These are phyloP conservation scores for Wakefieldia striispora DNA, from an alignment of 768 basidiomycete genomes.

Conservation along the genomic window DNA sequence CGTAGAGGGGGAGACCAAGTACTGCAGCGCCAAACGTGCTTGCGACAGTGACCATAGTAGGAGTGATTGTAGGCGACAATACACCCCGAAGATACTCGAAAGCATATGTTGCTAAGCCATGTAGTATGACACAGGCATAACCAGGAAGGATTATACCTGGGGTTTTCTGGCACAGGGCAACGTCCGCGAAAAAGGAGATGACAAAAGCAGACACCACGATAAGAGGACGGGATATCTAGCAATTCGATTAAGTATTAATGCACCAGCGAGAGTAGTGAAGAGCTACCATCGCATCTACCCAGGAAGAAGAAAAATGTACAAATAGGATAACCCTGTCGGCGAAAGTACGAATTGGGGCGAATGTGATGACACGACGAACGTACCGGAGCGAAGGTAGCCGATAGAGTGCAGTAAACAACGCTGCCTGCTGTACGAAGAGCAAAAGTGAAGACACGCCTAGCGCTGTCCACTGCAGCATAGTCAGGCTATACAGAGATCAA, in stretches of 20 bases:
- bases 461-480: constrained; percentile 58
- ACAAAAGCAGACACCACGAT: constrained; percentile 47
- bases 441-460: constrained; percentile 65
- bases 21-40: constrained; percentile 61
- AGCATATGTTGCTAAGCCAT: constrained; percentile 58
- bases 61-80: constrained; percentile 56
- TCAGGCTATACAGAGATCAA: constrained; percentile 9
- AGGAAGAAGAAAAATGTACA: constrained; percentile 65
- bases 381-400: constrained; percentile 68
- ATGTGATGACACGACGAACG: constrained; percentile 16
- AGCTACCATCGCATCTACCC: constrained; percentile 54
- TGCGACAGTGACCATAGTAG: constrained; percentile 53
- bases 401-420: constrained; percentile 66
- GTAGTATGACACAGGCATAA: constrained; percentile 61
- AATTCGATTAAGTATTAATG: not conserved
- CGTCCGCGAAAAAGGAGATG: constrained; percentile 59
- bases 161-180: constrained; percentile 38
- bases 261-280: constrained; percentile 44
- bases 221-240: constrained; percentile 50
- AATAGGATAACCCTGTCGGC: constrained; percentile 63
- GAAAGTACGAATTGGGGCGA: not conserved
- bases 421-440: constrained; percentile 65
- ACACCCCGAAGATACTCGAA: constrained; percentile 61
- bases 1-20: constrained; percentile 63
- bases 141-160: constrained; percentile 50